Evolutionary conservation across 169 alveolate genomes (phyloP).

Genomic region (Plasmodium knowlesi): DNA sequence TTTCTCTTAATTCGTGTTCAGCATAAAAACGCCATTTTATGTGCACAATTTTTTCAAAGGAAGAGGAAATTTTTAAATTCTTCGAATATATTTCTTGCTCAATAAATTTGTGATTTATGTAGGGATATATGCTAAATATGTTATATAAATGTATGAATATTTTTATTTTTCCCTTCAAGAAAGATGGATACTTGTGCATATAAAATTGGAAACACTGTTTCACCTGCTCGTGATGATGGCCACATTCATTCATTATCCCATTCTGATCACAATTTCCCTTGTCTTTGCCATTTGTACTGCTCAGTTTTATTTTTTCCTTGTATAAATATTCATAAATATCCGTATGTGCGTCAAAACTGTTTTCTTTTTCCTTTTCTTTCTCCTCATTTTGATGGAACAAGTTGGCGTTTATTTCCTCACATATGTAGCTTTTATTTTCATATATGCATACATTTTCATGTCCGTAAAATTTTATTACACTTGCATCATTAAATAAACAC

Average conservation of each 20-base stretch:
- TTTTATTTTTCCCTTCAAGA: conserved; percentile 72
- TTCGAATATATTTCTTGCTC: conserved; percentile 53
- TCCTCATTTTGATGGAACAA: conserved; percentile 28
- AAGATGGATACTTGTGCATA: conserved; percentile 66
- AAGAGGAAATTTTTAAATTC: conserved; percentile 21
- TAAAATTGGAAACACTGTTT: conserved; percentile 62
- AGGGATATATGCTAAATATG: conserved; percentile 74
- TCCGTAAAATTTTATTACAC: conserved; percentile 58
- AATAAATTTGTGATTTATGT: conserved; percentile 64
- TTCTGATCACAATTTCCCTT: background rate
- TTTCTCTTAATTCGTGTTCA: conserved; percentile 10
- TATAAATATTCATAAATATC: conserved; percentile 73
- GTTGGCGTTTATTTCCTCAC: conserved; percentile 44
- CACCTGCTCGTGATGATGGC: background rate
- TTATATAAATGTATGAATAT: conserved; percentile 65
- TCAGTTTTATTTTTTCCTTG: conserved; percentile 57
- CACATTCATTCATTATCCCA: background rate
- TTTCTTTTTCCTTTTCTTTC: conserved; percentile 29
- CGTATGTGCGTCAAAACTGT: conserved; percentile 7
- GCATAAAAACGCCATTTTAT: conserved; percentile 51
- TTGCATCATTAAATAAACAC: conserved; percentile 67
- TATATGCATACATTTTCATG: conserved; percentile 60
- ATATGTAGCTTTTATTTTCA: conserved; percentile 66
- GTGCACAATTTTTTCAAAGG: conserved; percentile 48
- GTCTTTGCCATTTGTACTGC: background rate